Base-by-base conservation (phyloP, 2,329 filamentous ascomycete species). In the Xylaria sp. region DNA sequence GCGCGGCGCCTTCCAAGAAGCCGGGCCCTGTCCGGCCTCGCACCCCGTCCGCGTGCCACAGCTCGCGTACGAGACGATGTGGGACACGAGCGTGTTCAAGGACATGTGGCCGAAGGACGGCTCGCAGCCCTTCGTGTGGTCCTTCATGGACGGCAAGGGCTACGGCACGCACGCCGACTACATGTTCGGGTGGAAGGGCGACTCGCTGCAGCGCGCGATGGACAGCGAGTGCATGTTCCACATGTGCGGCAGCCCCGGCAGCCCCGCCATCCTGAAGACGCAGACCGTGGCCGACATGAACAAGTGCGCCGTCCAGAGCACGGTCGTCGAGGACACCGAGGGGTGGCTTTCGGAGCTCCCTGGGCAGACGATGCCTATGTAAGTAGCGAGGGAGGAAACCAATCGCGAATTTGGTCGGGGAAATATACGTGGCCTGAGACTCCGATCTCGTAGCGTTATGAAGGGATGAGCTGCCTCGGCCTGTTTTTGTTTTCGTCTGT, bases 31-130 rank as follows among this genome's bases (percentile, higher is more conserved):
- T 69, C 82, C 82, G 0, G 71, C 69, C 0, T 76, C 74, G 3
- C 76, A 85, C 73, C 83, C 83, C 0, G 77, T 81, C 5, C 79
- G 79, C 4, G 77, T 84, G 12, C 79, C 82, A 1, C 83, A 84
- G 70, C 73, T 85, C n/a, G 75, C 75, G 17, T 78, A 82, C 76
- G 82, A 85, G 73, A 82, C 83, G 51, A 81, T 84, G 72, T 84
- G 82, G 80, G 78, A 83, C 60, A 81, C 80, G 19, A 74, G 77
- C 3, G 72, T 71, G 42, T 83, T 82, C 71, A 78, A 79, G 66
- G 72, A 77, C 75, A 73, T 81, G 56, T 78, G 79, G 80, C 75
- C 75, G 11, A 72, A 75, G 58, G 77, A 80, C 72, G 79, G 78
- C 27, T 75, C 73, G 9, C 74, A 77, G 59, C 77, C 76, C 3